Conservation (phyloP, 306 rosid species). For the Medicago ruthenica region DNA sequence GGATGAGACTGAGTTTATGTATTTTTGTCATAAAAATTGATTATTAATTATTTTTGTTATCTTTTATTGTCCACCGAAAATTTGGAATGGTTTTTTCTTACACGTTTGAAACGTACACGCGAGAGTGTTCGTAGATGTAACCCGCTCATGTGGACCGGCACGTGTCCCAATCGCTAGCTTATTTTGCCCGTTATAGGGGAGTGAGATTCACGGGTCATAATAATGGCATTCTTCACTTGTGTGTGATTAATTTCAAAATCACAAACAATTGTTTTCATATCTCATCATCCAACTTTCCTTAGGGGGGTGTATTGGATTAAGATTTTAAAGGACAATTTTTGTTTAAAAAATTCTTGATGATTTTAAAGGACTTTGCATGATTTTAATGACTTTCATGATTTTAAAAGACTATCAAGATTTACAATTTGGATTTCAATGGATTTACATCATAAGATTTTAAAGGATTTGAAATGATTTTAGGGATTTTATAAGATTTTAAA, state of each 20-base stretch:
- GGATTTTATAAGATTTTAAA: too few species aligned
- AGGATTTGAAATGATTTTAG: too few species aligned
- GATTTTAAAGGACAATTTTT: too few species aligned
- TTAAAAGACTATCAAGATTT: too few species aligned
- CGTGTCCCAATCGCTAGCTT: conserved; percentile 8
- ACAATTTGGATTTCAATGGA: too few species aligned
- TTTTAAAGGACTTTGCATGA: too few species aligned
- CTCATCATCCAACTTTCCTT: too few species aligned
- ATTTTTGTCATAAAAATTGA: not conserved
- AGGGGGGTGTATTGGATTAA: too few species aligned
- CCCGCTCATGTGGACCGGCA: conserved; percentile 23
- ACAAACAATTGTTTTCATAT: conserved; percentile 17
- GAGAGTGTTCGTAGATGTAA: not conserved
- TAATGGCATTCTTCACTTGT: not conserved
- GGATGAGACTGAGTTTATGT: conserved; percentile 37
- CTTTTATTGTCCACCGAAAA: conserved; percentile 40
- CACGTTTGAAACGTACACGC: conserved; percentile 9
- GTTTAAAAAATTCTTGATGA: too few species aligned
- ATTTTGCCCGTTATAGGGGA: not conserved
- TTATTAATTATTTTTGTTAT: not conserved
- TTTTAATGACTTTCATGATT: too few species aligned
- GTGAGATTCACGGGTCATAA: conserved; percentile 27
- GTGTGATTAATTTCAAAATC: conserved; percentile 34
- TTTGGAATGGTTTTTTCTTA: not conserved
- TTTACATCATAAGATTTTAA: too few species aligned